phyloP scores from a whole-genome alignment of 306 rosid genomes.

The Begonia loranthoides region DNA sequence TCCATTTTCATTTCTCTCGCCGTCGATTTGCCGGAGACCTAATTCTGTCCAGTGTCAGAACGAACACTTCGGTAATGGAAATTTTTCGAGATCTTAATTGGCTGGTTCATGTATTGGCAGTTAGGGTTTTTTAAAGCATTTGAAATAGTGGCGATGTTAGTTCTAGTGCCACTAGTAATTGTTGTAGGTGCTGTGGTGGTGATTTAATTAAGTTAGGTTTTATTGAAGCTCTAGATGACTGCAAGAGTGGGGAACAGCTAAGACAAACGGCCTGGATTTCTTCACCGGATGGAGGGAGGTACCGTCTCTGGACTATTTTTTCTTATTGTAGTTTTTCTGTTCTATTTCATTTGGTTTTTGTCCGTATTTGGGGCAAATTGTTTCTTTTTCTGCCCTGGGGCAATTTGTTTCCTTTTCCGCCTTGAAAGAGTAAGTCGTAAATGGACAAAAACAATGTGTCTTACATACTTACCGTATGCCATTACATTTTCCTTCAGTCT shows the following conservation, averaged over 20 bases:
- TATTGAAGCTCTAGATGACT: conserved; percentile 49
- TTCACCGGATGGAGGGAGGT: conserved; percentile 99
- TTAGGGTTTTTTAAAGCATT: conserved; percentile 7
- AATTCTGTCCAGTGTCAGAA: conserved; percentile 30
- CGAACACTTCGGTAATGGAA: conserved; percentile 25
- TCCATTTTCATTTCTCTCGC: background rate
- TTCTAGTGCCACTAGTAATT: background rate
- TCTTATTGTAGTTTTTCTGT: conserved; percentile 94
- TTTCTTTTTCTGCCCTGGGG: conserved; percentile 14
- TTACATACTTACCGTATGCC: no score
- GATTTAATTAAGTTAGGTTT: conserved; percentile 12
- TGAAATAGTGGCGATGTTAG: background rate
- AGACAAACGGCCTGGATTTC: conserved; percentile 79
- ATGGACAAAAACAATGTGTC: no score
- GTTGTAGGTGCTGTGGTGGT: background rate
- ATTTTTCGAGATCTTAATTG: conserved; percentile 7
- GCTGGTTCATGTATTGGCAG: background rate
- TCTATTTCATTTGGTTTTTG: conserved; percentile 26
- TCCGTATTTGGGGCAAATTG: conserved; percentile 19
- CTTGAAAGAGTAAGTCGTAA: no score
- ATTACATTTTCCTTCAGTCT: no score
- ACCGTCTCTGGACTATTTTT: conserved; percentile 95
- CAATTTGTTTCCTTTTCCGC: conserved; percentile 5
- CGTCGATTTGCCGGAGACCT: conserved; percentile 72
- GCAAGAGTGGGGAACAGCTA: conserved; percentile 39